phyloP scores from a whole-genome alignment of 306 rosid species.

The Trifolium subterraneum region DNA sequence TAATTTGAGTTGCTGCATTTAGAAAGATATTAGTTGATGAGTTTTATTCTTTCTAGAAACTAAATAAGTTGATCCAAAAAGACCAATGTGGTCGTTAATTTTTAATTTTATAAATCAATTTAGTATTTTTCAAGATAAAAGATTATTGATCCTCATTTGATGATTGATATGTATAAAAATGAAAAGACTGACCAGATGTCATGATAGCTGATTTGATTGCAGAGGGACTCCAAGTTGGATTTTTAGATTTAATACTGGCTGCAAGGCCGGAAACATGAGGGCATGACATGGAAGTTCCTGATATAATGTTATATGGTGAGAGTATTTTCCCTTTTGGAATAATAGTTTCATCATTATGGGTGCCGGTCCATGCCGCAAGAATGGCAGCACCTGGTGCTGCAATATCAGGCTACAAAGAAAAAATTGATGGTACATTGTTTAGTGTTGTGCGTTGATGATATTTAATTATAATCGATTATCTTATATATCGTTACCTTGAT shows the following conservation, averaged over 20 bases:
- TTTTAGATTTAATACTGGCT: conserved; percentile 55
- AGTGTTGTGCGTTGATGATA: no score
- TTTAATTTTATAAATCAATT: no score
- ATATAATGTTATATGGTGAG: conserved; percentile 53
- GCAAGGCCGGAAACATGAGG: conserved; percentile 84
- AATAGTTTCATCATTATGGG: no score
- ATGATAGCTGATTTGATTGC: conserved; percentile 86
- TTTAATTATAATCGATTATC: background rate
- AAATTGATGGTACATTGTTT: background rate
- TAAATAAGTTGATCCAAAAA: no score
- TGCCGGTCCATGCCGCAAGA: conserved; percentile 88
- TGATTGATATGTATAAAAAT: background rate
- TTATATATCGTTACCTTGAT: conserved; percentile 55
- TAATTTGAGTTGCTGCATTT: conserved; percentile 62
- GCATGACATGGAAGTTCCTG: conserved; percentile 91
- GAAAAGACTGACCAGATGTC: conserved; percentile 67
- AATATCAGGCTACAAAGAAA: conserved; percentile 74
- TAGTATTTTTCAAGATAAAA: no score
- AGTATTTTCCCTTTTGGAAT: conserved; percentile 51
- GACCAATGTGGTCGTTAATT: no score
- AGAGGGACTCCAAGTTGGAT: conserved; percentile 75
- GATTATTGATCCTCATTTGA: background rate
- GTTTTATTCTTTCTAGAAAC: background rate
- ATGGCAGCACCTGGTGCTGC: conserved; percentile 89
- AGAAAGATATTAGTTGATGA: conserved; percentile 8